Evolutionary conservation across 2,329 filamentous ascomycete species (phyloP), one percentile per base, ranked within the genome.

Genomic region (Rutstroemia sp.): DNA sequence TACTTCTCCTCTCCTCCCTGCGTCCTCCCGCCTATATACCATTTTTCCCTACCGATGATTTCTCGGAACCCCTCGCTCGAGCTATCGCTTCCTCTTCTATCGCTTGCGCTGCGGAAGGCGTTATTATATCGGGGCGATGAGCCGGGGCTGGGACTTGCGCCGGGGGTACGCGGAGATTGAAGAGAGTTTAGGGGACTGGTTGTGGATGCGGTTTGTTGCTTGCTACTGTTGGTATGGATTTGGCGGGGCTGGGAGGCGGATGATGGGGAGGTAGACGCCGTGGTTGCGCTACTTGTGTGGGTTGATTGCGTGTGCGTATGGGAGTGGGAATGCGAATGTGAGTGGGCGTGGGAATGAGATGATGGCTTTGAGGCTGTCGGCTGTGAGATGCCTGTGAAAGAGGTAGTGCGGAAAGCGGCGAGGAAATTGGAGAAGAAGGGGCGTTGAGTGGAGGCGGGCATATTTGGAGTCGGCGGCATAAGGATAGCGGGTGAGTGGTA

Each of bases 21-120:
- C 27, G 87, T 91, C 67, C 86, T 75, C 6, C 88, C 88, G 21
- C 88, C 88, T 54, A 92, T 88, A 66, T 91, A 92, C 86, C 87
- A 89, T 72, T 88, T 90, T 62, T 92, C 88, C 1, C 81, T 80
- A 2, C 85, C 86, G 49, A 83, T 71, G 38, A 84, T 84, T 59
- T 91, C 87, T 52, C 86, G 76, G 69, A 91, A 91, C 1, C 87
- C 88, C 66, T 91, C 88, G 53, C 79, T 84, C 60, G 82, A 87
- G 70, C 84, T 89, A 63, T 91, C 87, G 63, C 86, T 89, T 25
- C 87, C 88, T 56, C 88, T 59, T 47, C 68, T 58, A 34, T 54
- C 52, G 5, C 27, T 48, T 5, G 48, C 4, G 48, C 14, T 37
- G 10, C 44, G 30, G 30, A 27, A 54, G 34, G 19, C 27, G 9